Conservation (phyloP, 495 filamentous ascomycete species). For the Aspergillus indologenus region DNA sequence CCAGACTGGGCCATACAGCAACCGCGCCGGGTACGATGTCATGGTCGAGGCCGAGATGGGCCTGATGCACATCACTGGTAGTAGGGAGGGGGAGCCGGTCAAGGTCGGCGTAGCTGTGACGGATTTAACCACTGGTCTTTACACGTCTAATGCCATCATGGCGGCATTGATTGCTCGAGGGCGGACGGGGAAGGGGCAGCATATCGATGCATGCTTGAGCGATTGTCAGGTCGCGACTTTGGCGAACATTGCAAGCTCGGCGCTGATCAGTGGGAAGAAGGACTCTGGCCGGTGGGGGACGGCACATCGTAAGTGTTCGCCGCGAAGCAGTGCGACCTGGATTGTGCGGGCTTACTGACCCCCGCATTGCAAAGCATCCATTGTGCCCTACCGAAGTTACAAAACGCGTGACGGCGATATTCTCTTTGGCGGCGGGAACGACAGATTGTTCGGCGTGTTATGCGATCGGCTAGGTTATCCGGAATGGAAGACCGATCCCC, state of each 20-base stretch:
- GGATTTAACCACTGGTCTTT: conserved; percentile 92
- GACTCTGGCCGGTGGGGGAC: conserved; percentile 93
- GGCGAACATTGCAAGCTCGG: conserved; percentile 89
- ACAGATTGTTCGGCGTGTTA: conserved; percentile 82
- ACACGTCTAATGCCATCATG: conserved; percentile 96
- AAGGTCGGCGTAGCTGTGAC: conserved; percentile 98
- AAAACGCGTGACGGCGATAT: conserved; percentile 91
- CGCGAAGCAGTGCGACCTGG: neutral
- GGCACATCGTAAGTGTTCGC: conserved; percentile 72
- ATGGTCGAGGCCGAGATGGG: conserved; percentile 99
- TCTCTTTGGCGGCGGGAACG: conserved; percentile 90
- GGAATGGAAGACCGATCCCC: conserved; percentile 73
- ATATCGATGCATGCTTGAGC: conserved; percentile 86
- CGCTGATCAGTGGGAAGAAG: conserved; percentile 80
- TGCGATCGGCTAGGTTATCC: conserved; percentile 74
- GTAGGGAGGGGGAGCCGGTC: conserved; percentile 82
- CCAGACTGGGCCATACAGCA: conserved; percentile 88
- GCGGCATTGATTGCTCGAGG: conserved; percentile 75
- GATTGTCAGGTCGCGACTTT: conserved; percentile 94
- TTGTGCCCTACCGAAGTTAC: conserved; percentile 92
- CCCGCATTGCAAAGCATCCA: conserved; percentile 66
- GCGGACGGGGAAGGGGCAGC: conserved; percentile 73
- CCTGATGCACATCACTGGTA: conserved; percentile 95
- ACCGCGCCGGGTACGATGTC: conserved; percentile 92
- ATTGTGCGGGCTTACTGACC: conserved; percentile 12